A percentile compares a stretch with the other conserved stretches of the same genome.
These are phyloP conservation scores for Arabidopsis hybrid DNA, from an alignment of 441 rosid genomes.

Conservation along the genomic window DNA sequence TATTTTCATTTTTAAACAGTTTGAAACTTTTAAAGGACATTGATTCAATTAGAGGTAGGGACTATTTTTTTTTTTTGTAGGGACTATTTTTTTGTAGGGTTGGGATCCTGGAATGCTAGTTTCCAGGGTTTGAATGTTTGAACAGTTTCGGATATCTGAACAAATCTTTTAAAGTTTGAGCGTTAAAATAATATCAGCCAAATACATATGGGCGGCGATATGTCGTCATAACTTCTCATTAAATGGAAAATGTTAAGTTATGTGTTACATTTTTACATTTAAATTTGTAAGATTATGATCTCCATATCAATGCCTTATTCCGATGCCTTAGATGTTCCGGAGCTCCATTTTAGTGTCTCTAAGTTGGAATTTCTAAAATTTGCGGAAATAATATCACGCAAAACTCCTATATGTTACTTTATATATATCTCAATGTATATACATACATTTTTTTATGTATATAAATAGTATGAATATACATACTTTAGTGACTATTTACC, in stretches of 20 bases:
- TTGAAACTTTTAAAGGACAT: not conserved
- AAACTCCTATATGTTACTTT: not conserved
- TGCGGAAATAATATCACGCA: not conserved
- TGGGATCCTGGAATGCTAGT: constrained; percentile 9
- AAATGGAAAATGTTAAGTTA: not conserved
- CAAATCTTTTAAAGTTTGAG: not conserved
- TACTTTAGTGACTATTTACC: not conserved
- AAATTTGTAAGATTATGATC: not conserved
- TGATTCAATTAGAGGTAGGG: not conserved
- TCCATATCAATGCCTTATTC: not conserved
- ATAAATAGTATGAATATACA: not conserved
- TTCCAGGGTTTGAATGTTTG: not conserved
- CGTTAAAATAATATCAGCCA: not conserved
- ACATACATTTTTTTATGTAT: too few relatives aligned
- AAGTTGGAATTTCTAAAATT: not conserved
- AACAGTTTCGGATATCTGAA: not conserved
- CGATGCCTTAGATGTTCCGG: not conserved
- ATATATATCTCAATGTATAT: too few relatives aligned
- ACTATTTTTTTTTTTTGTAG: not conserved
- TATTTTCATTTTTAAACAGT: not conserved
- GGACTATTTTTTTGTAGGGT: constrained; percentile 4
- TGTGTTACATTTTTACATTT: not conserved
- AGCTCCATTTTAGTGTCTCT: not conserved
- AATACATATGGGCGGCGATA: not conserved
- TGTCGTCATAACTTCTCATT: not conserved